Evolutionary conservation across 768 basidiomycete species (phyloP).

Genomic region (Suillus discolor): DNA sequence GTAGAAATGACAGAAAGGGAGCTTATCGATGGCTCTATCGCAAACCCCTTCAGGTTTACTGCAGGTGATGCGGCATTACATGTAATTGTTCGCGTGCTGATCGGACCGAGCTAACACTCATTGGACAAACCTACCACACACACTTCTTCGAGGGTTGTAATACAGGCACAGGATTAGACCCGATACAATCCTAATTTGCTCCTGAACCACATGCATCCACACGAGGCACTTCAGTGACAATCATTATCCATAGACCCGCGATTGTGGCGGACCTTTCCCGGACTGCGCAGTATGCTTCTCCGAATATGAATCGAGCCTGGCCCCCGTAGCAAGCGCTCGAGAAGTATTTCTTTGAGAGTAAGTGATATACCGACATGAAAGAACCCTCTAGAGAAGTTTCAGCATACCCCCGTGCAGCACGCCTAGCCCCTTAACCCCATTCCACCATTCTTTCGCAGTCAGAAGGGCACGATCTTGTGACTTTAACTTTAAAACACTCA

Average conservation of each 20-base stretch:
- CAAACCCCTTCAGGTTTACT: neutral
- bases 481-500: conserved; percentile 60
- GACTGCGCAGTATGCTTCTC: neutral
- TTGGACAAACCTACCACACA: neutral
- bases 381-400: neutral
- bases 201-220: neutral
- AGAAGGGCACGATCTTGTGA: conserved; percentile 60
- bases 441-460: conserved; percentile 76
- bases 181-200: neutral
- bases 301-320: neutral
- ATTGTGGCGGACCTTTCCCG: neutral
- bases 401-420: conserved; percentile 21
- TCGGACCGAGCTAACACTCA: neutral
- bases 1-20: neutral
- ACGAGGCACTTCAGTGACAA: neutral
- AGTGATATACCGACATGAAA: neutral
- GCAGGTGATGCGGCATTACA: neutral
- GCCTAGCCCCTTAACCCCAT: conserved; percentile 52
- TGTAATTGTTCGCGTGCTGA: neutral
- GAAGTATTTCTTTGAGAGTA: neutral
- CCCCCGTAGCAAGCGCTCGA: neutral
- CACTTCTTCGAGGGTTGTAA: neutral
- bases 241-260: neutral
- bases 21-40: neutral
- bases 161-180: neutral